phyloP scores from a whole-genome alignment of 1,284 basidiomycete species.

The Cryptococcus sp. region DNA sequence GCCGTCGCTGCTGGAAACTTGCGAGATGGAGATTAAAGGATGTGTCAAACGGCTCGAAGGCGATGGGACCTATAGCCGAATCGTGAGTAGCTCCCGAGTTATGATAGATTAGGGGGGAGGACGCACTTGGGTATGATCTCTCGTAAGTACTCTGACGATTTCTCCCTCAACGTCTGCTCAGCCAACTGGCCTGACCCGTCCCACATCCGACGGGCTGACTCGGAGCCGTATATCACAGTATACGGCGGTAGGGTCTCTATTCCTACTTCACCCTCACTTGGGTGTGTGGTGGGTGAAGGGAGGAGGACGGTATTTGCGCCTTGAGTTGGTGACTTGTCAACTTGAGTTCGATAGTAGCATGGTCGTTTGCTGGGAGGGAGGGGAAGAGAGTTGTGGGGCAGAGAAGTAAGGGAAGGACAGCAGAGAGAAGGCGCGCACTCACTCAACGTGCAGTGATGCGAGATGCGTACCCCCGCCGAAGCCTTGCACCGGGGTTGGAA shows the following conservation, averaged over 20 bases:
- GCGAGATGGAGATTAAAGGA: too few relatives aligned
- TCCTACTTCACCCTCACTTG: not conserved
- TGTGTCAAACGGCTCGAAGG: too few relatives aligned
- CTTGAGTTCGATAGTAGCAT: not conserved
- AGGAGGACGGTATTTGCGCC: slow-evolving; percentile 48
- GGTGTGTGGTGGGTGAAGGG: slow-evolving; percentile 38
- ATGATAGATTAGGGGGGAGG: too few relatives aligned
- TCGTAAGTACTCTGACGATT: slow-evolving; percentile 84
- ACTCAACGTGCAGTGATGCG: slow-evolving; percentile 71
- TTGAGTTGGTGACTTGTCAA: not conserved
- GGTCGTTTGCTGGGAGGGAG: too few relatives aligned
- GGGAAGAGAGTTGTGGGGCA: too few relatives aligned
- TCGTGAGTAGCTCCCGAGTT: too few relatives aligned
- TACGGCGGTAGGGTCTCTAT: slow-evolving; percentile 76
- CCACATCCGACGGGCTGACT: slow-evolving; percentile 72
- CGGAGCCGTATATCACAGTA: slow-evolving; percentile 78
- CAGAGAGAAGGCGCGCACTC: too few relatives aligned
- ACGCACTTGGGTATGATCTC: slow-evolving; percentile 81
- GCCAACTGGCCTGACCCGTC: slow-evolving; percentile 81
- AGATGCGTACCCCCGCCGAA: slow-evolving; percentile 73
- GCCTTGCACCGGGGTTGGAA: slow-evolving; percentile 77
- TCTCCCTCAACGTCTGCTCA: slow-evolving; percentile 76
- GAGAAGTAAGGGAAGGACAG: too few relatives aligned
- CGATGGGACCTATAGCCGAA: too few relatives aligned
- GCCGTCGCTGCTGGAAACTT: too few relatives aligned